Base-by-base conservation (phyloP, 257 asterid species). In the Nicotiana undulata region DNA sequence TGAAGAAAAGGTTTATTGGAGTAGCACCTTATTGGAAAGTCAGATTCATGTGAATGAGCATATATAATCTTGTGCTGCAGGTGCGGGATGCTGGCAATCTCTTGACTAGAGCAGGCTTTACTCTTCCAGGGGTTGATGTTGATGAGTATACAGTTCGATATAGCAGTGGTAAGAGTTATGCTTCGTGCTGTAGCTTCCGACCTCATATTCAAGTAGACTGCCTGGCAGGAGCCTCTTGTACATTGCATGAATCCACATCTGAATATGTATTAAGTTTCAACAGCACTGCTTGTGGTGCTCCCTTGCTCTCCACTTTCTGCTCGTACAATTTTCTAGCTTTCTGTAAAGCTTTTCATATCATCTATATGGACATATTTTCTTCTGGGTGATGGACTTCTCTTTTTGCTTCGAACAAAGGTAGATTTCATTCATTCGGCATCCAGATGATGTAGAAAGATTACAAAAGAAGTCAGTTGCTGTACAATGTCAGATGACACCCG, bases 11-110 rank as follows among this genome's bases (percentile, higher is more conserved):
- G 40, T 24, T 72, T 4, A 5, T 74, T 16, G 49, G 61, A 15
- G 9, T 40, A 74, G 44, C 16, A 74, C 15, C 40, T 74, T 29
- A 2, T n/a, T 22, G 12, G 20, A 76, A 15, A 24, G 66, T 75
- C n/a, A 44, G 37, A 11, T 9, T 31, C 13, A 34, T 68, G 55
- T 55, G 40, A 70, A 51, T 28, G 17, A 66, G 65, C 75, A 60
- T 20, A 29, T 51, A 40, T 64, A 53, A 61, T 66, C 55, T 22
- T 15, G 12, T 81, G 37, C 37, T 85, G 75, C 83, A 95, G 99
- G 99, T 95, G 81, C 95, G 95, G 76, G 99, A 95, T 88, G 99
- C 99, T 75, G 99, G 97, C 65, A 93, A 95, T 87, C 92, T 95
- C 77, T 87, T 93, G 89, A 95, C 99, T 58, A 89, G 97, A 89